Base-by-base conservation (phyloP, 2,329 filamentous ascomycete genomes). In the Nannizzia gypsea region DNA sequence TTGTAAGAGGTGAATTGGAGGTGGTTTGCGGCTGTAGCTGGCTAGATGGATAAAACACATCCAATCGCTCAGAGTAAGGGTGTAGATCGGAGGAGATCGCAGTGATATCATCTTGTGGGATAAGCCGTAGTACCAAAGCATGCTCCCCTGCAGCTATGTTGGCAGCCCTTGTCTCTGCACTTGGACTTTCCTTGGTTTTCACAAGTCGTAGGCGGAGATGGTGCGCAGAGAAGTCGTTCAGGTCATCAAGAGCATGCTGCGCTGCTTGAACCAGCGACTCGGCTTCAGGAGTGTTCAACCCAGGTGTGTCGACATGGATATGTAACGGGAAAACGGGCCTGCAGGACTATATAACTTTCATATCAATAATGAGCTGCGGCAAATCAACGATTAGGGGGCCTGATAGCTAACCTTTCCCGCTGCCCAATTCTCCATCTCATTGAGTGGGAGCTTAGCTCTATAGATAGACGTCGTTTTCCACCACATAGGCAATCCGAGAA, bases 401-500 rank as follows among this genome's bases (percentile, higher is more conserved):
- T 56, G 26, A n/a, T 31, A 24, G 9, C 76, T 63, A 73, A 95
- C 91, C 81, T 88, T 89, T 64, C 90, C 90, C 68, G 95, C 88
- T 8, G 90, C 88, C 92, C 93, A 97, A 63, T 87, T 82, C 66
- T 88, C 82, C 93, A 99, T 99, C 59, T 85, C 82, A 69, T 87
- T 81, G 65, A 96, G 73, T 3, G 93, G 93, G 66, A 99, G 77
- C 50, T 85, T 81, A 11, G 92, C 91, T 59, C 93, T 83, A 72
- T 95, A 91, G 59, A 97, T 95, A 0, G 88, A 87, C 3, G 93
- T 99, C 0, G 93, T 97, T 72, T 85, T 85, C 85, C 90, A 95
- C 93, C 93, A 99, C 81, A 95, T 86, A 60, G 93, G 93, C 65
- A 99, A 73, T 2, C 93, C 93, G 4, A 99, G 76, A 31, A 87